phyloP scores from a whole-genome alignment of 371 early-diverging fungal species.

The Rhizomucor miehei region DNA sequence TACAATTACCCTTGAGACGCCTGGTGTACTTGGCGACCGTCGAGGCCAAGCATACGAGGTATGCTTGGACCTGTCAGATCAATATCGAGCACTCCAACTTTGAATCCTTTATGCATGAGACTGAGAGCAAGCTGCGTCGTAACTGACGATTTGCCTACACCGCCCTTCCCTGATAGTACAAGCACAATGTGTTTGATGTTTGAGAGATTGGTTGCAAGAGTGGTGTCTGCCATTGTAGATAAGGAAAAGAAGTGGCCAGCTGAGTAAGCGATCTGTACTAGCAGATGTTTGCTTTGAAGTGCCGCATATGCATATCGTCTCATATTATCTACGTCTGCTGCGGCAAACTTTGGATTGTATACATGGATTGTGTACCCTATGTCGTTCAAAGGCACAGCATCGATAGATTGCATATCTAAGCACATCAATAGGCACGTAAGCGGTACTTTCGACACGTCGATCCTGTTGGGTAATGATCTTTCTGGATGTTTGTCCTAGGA shows the following conservation, averaged over 20 bases:
- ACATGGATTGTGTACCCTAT: no score
- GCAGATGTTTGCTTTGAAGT: no score
- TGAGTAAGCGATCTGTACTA: no score
- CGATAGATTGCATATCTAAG: no score
- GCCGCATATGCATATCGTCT: no score
- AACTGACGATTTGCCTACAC: conserved; percentile 89
- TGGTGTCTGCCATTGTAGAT: conserved; percentile 27
- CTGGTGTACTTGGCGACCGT: conserved; percentile 76
- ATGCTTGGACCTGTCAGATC: conserved; percentile 96
- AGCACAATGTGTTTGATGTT: conserved; percentile 71
- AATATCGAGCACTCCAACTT: conserved; percentile 88
- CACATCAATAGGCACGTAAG: no score
- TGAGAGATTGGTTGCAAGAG: conserved; percentile 29
- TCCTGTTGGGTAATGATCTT: no score
- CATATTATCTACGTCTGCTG: no score
- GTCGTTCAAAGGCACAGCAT: no score
- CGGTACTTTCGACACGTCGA: no score
- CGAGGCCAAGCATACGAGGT: conserved; percentile 79
- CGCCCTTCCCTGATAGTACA: conserved; percentile 95
- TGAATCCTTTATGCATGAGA: conserved; percentile 48
- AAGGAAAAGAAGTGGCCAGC: background rate
- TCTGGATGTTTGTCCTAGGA: no score
- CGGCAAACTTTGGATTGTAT: no score
- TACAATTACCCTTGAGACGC: conserved; percentile 63
- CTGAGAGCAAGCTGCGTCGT: conserved; percentile 65